A percentile compares a stretch with the other conserved stretches of the same genome.
These are phyloP conservation scores for Diaporthe velutina DNA, from an alignment of 2,329 filamentous ascomycete genomes.

Conservation along the genomic window DNA sequence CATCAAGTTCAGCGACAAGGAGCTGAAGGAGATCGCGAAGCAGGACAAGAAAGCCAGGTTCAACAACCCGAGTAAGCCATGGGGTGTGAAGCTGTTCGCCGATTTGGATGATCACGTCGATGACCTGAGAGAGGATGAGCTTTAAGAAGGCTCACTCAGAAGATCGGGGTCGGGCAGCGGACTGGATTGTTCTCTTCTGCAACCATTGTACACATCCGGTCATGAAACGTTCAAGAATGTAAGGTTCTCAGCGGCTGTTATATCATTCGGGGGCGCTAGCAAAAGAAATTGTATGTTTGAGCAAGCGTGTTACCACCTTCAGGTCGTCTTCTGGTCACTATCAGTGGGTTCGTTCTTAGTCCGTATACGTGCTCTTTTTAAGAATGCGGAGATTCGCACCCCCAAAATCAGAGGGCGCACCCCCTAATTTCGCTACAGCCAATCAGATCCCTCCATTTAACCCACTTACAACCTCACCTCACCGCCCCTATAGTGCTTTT, in stretches of 20 bases:
- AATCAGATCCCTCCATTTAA: too few relatives aligned
- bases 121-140: constrained; percentile 37
- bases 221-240: background rate
- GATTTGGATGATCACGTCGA: constrained; percentile 54
- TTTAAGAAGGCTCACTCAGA: constrained; percentile 1
- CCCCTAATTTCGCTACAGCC: too few relatives aligned
- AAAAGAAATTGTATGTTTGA: background rate
- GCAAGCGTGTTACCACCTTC: too few relatives aligned
- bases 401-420: too few relatives aligned
- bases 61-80: constrained; percentile 53
- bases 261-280: background rate
- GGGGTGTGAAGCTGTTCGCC: constrained; percentile 55
- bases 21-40: constrained; percentile 50
- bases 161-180: too few relatives aligned
- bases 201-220: background rate
- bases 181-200: too few relatives aligned
- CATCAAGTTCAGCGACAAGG: constrained; percentile 53
- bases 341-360: too few relatives aligned
- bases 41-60: constrained; percentile 49
- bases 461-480: too few relatives aligned
- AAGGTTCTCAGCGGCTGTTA: background rate
- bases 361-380: too few relatives aligned
- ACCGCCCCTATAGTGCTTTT: too few relatives aligned
- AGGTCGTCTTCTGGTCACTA: background rate
- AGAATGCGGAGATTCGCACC: too few relatives aligned